Conservation (phyloP, 2,329 filamentous ascomycete species). For the Colletotrichum liaoningense region DNA sequence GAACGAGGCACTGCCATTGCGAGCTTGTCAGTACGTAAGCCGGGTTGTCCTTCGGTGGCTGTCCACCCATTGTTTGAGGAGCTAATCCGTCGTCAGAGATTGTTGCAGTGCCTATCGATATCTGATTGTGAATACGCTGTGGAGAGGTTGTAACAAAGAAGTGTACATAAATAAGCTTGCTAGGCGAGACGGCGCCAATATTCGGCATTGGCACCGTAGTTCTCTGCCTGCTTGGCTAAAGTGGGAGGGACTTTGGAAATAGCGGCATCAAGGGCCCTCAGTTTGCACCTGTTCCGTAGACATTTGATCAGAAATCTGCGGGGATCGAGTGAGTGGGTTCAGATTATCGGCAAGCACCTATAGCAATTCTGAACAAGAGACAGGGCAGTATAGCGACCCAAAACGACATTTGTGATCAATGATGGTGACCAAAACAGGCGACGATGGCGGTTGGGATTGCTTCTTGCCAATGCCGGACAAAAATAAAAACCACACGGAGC, state of each 20-base stretch:
- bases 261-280: neutral
- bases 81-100: neutral
- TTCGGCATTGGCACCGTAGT: neutral
- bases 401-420: neutral
- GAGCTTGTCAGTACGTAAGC: neutral
- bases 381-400: neutral
- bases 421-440: neutral
- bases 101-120: neutral
- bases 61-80: neutral
- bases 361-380: neutral
- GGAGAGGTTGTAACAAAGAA: neutral
- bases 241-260: neutral
- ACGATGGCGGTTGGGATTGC: neutral
- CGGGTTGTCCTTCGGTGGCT: neutral
- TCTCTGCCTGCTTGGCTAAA: neutral
- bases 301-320: neutral
- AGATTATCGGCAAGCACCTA: no score
- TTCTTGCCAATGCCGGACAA: neutral
- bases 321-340: neutral
- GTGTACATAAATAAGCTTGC: neutral
- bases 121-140: neutral
- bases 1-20: neutral
- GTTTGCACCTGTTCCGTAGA: neutral
- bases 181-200: neutral
- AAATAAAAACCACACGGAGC: constrained; percentile 1